Base-by-base conservation (phyloP, 2,329 filamentous ascomycete genomes). In the Ascochyta clinopodiicola region DNA sequence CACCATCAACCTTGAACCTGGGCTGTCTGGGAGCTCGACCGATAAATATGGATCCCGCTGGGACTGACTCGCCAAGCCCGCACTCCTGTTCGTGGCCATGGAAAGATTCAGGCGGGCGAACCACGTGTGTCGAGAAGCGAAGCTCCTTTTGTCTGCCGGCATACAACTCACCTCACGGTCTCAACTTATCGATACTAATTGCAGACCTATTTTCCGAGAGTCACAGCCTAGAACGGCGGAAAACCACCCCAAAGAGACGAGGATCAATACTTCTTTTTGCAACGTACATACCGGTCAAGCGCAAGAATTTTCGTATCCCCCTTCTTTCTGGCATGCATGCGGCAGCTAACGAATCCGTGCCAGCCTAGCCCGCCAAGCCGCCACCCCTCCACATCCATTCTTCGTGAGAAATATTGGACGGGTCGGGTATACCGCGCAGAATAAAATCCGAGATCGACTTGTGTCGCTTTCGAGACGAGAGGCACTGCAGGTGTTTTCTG, bases 71-170 rank as follows among this genome's bases (percentile, higher is more conserved):
- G 44, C 29, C 44, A 42, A 49, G 19, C 25, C 32, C 27, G 29
- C 21, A 21, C 27, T 44, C 43, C 43, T 37, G 42, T 50, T 29
- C 46, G 38, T 51, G 31, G 12, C 46, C 38, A 42, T n/a, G 40
- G 21, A n/a, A 36, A 24, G 15, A 36, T 12, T 24, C 32, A 44
- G 9, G 25, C 9, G 39, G 22, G 56, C 57, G 57, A 61, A 58
- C 50, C 56, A 56, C 40, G 44, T 50, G 31, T 45, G 36, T 46
- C 38, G 48, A 53, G 44, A 56, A 61, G 54, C 57, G 47, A 57
- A 44, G 39, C 51, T 49, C 49, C 51, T 56, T 37, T 50, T 38
- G 45, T 45, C 51, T 43, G 46, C 22, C 39, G 49, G 52, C 45
- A 59, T 40, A 32, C 45, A 54, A 44, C 50, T 43, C 51, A 47